phyloP scores from a whole-genome alignment of 2,329 filamentous ascomycete genomes.

The Botrytis tulipae region DNA sequence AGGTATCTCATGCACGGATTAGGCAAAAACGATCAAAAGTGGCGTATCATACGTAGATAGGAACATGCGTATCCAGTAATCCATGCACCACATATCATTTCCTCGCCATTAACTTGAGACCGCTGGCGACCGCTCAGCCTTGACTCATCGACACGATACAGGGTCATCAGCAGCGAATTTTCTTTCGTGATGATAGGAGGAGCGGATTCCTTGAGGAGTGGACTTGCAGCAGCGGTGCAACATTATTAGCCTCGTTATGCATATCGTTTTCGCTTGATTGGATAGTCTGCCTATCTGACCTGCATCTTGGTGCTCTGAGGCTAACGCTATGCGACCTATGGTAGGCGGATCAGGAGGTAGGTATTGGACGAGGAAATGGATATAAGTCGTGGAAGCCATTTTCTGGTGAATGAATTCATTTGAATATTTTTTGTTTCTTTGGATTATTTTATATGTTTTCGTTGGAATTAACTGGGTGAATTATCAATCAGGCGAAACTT shows the following conservation, averaged over 20 bases:
- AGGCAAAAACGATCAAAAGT: neutral
- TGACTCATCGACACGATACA: neutral
- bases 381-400: neutral
- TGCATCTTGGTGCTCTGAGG: neutral
- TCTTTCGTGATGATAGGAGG: neutral
- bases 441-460: neutral
- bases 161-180: neutral
- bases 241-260: neutral
- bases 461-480: neutral
- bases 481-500: neutral
- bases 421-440: neutral
- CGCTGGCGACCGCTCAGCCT: constrained; percentile 1
- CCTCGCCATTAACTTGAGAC: neutral
- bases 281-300: constrained; percentile 5
- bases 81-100: neutral
- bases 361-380: neutral
- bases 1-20: neutral
- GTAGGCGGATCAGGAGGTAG: neutral
- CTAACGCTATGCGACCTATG: neutral
- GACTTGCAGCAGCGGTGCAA: neutral
- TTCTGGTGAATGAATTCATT: neutral
- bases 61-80: neutral
- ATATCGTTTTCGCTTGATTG: neutral
- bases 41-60: neutral
- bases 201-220: neutral